Base-by-base conservation (phyloP, 768 basidiomycete genomes). In the Cystobasidium onofrii region DNA sequence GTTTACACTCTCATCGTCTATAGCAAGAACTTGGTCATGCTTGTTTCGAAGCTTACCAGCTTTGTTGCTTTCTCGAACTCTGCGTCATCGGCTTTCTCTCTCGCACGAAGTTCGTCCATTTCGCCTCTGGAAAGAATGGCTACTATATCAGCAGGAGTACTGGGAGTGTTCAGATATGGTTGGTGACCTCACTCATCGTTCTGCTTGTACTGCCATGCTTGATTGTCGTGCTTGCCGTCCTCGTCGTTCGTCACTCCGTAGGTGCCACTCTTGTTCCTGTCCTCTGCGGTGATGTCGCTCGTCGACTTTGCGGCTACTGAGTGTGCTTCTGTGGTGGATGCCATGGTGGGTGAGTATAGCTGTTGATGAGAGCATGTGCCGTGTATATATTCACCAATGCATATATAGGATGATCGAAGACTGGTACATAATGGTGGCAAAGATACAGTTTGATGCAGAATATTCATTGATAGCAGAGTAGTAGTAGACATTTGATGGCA, bases 21-120 rank as follows among this genome's bases (percentile, higher is more conserved):
- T n/a, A n/a, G n/a, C n/a, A n/a, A n/a, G n/a, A n/a, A n/a, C n/a
- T n/a, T n/a, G n/a, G n/a, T n/a, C n/a, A n/a, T n/a, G n/a, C 23
- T 25, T 57, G 31, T 64, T 10, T 17, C 12, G 15, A 6, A 1
- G 13, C 69, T 15, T 33, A 71, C 69, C 69, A 61, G 18, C 55
- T 46, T 71, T n/a, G 69, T 57, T 15, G 61, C 46, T 31, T 71
- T 33, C 44, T 71, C 69, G 29, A 71, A 71, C 50, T 52, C 54
- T n/a, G 52, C 54, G 41, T 71, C 69, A 44, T 71, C 69, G 18
- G 33, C n/a, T n/a, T 31, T 29, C 20, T 57, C 69, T 34, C 43
- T 33, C 17, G 33, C 54, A 39, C 54, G 6, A 10, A 71, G 52
- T 20, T 71, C 69, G 25, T 71, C 69, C n/a, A 52, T 46, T 36